phyloP scores from a whole-genome alignment of 225 moss, liverwort and hornwort genomes.

The Ulota crispa region DNA sequence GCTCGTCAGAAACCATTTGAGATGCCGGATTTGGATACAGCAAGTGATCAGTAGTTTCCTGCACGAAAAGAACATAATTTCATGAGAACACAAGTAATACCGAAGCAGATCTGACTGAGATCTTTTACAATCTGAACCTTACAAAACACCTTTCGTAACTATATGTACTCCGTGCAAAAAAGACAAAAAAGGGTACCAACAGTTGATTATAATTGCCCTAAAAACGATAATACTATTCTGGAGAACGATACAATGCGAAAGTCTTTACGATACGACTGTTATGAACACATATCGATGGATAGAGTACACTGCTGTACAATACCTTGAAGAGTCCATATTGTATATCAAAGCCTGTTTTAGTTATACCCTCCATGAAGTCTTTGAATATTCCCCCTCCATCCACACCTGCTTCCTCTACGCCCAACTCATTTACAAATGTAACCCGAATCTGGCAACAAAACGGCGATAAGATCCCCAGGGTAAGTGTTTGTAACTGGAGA shows the following conservation, averaged over 20 bases:
- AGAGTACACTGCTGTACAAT: not conserved
- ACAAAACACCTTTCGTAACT: not conserved
- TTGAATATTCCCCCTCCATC: constrained; percentile 99
- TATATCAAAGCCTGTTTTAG: constrained; percentile 94
- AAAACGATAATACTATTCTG: not conserved
- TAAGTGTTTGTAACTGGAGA: not conserved
- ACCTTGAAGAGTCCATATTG: constrained; percentile 99
- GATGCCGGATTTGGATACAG: constrained; percentile 97
- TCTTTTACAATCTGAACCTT: constrained; percentile 1
- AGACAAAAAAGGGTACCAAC: not conserved
- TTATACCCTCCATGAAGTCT: constrained; percentile 99
- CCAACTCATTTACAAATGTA: constrained; percentile 93
- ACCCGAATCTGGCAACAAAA: constrained; percentile 74
- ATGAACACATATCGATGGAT: not conserved
- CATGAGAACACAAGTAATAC: constrained; percentile 3
- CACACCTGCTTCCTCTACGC: constrained; percentile 99
- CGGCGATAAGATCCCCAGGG: constrained; percentile 12
- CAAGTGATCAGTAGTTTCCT: constrained; percentile 98
- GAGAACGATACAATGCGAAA: constrained; percentile 6
- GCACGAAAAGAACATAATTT: constrained; percentile 12
- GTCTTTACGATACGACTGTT: not conserved
- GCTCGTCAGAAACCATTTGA: constrained; percentile 89
- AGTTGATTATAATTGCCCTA: not conserved
- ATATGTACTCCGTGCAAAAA: not conserved
- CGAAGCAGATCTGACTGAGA: constrained; percentile 1